phyloP scores from a whole-genome alignment of 2,329 filamentous ascomycete species.

The Fusarium pseudograminearum region DNA sequence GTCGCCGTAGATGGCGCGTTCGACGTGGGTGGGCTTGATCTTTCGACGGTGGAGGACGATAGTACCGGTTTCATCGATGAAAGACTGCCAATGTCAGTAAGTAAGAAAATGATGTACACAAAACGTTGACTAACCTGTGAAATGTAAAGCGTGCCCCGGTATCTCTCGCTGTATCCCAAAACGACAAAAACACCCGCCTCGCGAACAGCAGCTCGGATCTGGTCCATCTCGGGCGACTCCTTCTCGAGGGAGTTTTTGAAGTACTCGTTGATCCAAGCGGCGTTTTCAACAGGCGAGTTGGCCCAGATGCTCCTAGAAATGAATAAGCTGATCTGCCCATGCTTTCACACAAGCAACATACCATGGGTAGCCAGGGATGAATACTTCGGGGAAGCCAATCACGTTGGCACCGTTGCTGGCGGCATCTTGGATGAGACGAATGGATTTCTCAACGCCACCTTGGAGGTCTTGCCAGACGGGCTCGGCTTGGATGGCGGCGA shows the following conservation, averaged over 20 bases:
- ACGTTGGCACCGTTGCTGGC: neutral
- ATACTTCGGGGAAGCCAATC: neutral
- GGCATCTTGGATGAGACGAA: neutral
- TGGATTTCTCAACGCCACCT: neutral
- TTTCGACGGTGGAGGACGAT: neutral
- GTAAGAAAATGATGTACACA: fast-evolving
- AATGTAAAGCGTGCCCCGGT: neutral
- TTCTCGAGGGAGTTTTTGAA: neutral
- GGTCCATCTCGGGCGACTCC: neutral
- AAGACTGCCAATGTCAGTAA: neutral
- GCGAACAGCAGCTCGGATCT: neutral
- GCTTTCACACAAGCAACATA: neutral
- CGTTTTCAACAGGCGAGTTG: neutral
- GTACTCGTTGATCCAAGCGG: neutral
- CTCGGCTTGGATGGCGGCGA: neutral
- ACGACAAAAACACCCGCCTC: neutral
- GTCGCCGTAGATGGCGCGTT: neutral
- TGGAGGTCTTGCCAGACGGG: neutral
- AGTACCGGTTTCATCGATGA: neutral
- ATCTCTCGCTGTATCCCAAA: neutral
- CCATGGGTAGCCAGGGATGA: neutral
- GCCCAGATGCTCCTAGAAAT: neutral
- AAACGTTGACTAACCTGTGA: neutral
- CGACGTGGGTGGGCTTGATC: neutral
- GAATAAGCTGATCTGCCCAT: neutral